Evolutionary conservation across 2,329 filamentous ascomycete species (phyloP), one percentile per base, ranked within the genome.

Genomic region (Pseudogymnoascus sp.): DNA sequence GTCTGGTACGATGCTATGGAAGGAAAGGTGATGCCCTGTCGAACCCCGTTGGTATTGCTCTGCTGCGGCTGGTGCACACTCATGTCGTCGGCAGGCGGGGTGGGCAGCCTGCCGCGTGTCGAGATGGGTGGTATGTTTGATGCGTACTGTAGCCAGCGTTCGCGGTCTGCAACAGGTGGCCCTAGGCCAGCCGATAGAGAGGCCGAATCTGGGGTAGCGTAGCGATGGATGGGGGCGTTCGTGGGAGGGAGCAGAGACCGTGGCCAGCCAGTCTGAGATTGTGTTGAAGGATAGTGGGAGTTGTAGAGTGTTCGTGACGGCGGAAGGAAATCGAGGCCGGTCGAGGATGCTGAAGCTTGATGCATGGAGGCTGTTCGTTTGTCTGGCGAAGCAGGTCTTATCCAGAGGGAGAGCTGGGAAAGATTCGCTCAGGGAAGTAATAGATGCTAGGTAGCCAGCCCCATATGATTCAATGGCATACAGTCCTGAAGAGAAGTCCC

Each of bases 71-170:
- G 79, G 66, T 82, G 83, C 42, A 69, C 66, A n/a, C 78, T 74
- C 82, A 84, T 78, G 48, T 77, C 75, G 74, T 82, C 80, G 66
- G 74, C 71, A 40, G 80, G 80, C 60, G 81, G 80, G 63, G 80
- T 82, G 69, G 73, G 75, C 68, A 82, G 76, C 64, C 80, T 79
- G 65, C 67, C 67, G 61, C 67, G 66, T 35, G 58, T 37, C 33
- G 33, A 40, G 31, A 67, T 64, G 4, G 69, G 66, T 58, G 70
- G 64, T 63, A 69, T 67, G 42, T 67, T 64, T 40, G 33, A 61
- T 37, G 58, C 35, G 58, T 39, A 35, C 25, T 31, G 62, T 70
- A 71, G 58, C 58, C 58, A 59, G n/a, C 58, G 33, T 39, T 40
- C 37, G 37, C 59, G 35, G 39, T 35, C 59, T 55, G 48, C 48